Evolutionary conservation across 139 green algal species (phyloP).

Genomic region (Nannochloris sp.): DNA sequence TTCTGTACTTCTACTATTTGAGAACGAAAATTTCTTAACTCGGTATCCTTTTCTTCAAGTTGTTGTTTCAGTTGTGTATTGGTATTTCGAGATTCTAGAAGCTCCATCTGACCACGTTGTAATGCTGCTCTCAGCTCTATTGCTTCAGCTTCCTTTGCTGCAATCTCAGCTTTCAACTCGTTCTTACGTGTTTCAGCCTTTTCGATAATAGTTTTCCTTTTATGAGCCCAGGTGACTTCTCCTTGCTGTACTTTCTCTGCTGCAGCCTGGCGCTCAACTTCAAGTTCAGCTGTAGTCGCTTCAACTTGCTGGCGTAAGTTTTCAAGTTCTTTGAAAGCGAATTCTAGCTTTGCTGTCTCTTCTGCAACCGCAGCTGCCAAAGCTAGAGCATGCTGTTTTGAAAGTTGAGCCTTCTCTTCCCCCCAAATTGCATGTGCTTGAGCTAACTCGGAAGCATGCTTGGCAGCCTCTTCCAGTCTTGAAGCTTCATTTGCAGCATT

Average conservation of each 20-base stretch:
- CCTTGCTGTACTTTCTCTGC: background rate
- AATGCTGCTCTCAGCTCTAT: background rate
- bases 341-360: too few species aligned
- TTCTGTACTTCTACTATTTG: background rate
- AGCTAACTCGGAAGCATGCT: too few species aligned
- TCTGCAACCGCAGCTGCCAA: too few species aligned
- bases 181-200: background rate
- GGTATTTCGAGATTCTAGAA: background rate
- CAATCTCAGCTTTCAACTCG: background rate
- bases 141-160: background rate
- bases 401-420: too few species aligned
- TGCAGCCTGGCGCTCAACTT: background rate
- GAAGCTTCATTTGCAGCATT: too few species aligned
- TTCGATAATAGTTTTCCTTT: constrained; percentile 1
- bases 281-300: background rate
- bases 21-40: background rate
- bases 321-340: too few species aligned
- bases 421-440: too few species aligned
- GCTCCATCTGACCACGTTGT: background rate
- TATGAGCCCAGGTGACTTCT: too few species aligned
- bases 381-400: too few species aligned
- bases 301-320: too few species aligned
- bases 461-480: too few species aligned
- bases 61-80: too few species aligned
- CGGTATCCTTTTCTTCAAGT: background rate